Base-by-base conservation (phyloP, 495 filamentous ascomycete species). In the Cercophora samala region DNA sequence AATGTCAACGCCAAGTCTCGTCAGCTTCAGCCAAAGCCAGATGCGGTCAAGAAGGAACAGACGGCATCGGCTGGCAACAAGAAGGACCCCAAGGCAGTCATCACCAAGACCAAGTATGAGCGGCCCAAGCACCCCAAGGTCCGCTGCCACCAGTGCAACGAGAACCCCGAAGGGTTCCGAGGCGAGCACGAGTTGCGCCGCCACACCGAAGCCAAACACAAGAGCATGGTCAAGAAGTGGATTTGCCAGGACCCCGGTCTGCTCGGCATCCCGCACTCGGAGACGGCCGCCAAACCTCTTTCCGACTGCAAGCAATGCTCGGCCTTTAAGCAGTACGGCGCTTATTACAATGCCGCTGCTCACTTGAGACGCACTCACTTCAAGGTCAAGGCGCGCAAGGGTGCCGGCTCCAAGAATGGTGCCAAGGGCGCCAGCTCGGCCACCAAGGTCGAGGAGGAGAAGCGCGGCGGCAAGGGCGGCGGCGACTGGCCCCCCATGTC, bases 291-390 rank as follows among this genome's bases (percentile, higher is more conserved):
- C 59, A 89, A 92, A 68, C 75, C 83, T 18, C 84, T 98, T 5
- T 80, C 84, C n/a, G 91, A 89, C 67, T 99, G 95, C 84, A 97
- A 97, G 75, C 87, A 90, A 52, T 99, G 95, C 68, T 84, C 84
- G 11, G 85, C 84, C 24, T 79, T 83, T 60, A 97, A 97, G 80
- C 83, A 82, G 64, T 99, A 99, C 72, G 90, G 90, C 4, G 91
- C 90, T 23, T 96, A 99, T 77, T 97, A 99, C 74, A 99, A 99
- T 70, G 94, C 94, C 1, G 92, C 93, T 2, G 94, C 93, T 0
- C 95, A 97, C 75, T 84, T 99, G 17, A 87, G 93, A 21, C 87
- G 95, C 21, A 91, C 91, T 18, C 95, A 99, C 74, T 99, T 97
- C 82, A 81, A 77, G 58, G 70, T 79, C 67, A 81, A 80, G 72